Percentiles rank a stretch among this genome's conserved stretches.
Conservation (phyloP, 2,329 filamentous ascomycete species). For the Knoxdaviesia proteae region DNA sequence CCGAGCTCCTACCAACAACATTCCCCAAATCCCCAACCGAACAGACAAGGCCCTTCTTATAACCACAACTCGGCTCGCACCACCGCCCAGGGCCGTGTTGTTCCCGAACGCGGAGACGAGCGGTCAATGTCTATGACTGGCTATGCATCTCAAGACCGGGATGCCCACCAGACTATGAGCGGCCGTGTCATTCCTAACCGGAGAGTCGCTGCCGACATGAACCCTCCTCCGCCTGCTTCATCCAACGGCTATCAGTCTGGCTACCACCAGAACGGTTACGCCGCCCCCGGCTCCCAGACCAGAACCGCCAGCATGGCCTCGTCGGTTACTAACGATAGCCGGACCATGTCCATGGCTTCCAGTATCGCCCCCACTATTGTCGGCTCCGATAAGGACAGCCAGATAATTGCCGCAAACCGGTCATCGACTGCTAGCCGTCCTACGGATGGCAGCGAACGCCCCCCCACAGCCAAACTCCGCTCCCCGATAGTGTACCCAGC, state of each 20-base stretch:
- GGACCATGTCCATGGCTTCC: constrained; percentile 87
- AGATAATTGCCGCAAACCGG: constrained; percentile 26
- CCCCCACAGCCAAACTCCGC: constrained; percentile 39
- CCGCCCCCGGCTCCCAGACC: constrained; percentile 30
- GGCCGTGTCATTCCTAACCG: constrained; percentile 71
- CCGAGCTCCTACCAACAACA: constrained; percentile 38
- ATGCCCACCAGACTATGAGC: constrained; percentile 80
- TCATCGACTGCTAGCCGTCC: constrained; percentile 35
- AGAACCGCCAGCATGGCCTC: constrained; percentile 42
- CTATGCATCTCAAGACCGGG: constrained; percentile 46
- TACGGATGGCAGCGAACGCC: constrained; percentile 28
- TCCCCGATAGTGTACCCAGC: constrained; percentile 87
- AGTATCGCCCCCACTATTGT: constrained; percentile 52
- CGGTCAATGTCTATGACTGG: constrained; percentile 92
- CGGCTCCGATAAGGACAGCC: constrained; percentile 35
- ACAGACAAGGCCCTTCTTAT: constrained; percentile 34
- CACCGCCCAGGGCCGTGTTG: constrained; percentile 75
- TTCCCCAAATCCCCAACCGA: constrained; percentile 16
- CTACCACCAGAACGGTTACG: constrained; percentile 16
- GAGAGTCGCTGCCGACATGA: constrained; percentile 23
- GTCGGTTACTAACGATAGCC: constrained; percentile 24
- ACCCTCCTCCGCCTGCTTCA: constrained; percentile 3
- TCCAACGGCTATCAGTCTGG: constrained; percentile 10
- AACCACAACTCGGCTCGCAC: constrained; percentile 49
- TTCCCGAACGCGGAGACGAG: constrained; percentile 82